Evolutionary conservation across 352 stramenopile genomes (phyloP), one percentile per base, ranked within the genome.

Genomic region (Phytopythium ostracodes): DNA sequence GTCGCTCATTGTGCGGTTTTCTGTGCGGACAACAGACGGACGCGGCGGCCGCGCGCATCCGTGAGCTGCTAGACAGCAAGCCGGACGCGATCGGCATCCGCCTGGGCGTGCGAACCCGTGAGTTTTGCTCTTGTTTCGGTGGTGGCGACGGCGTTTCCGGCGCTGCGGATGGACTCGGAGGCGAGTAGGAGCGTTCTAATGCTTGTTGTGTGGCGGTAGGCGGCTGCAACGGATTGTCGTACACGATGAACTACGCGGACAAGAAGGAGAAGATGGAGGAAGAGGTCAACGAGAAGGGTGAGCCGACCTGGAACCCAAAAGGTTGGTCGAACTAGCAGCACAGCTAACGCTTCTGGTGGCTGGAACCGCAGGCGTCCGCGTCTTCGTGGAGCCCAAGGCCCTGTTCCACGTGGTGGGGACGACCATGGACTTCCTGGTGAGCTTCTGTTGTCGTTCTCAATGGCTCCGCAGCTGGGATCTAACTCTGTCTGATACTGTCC

Each of bases 221-320:
- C 55, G 98, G 98, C 27, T 99, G 98, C 81, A 99, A 99, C 77
- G 98, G 98, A 0, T 70, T 99, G 24, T 98, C 92, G 31, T 99
- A 99, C 77, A 99, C 97, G 18, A 94, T 99, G 74, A 99, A 99
- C 77, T 99, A 99, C 76, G 97, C 96, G 18, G 92, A 97, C 58
- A 96, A 98, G 73, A 94, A 96, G 64, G 87, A 96, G 53, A 90
- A 91, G 51, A 78, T 98, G 58, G 95, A 99, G 73, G 90, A 98
- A 65, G 90, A 97, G 78, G 96, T 99, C 68, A 78, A 71, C 59
- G 88, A 94, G 60, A 92, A 93, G 66, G 87, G 85, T 94, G 50
- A 65, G 63, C 4, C 47, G 27, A 25, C 25, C n/a, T n/a, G n/a
- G n/a, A n/a, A n/a, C n/a, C n/a, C n/a, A n/a, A n/a, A n/a, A n/a